Base-by-base conservation (phyloP, 768 basidiomycete genomes). In the Tulasnella sp. region DNA sequence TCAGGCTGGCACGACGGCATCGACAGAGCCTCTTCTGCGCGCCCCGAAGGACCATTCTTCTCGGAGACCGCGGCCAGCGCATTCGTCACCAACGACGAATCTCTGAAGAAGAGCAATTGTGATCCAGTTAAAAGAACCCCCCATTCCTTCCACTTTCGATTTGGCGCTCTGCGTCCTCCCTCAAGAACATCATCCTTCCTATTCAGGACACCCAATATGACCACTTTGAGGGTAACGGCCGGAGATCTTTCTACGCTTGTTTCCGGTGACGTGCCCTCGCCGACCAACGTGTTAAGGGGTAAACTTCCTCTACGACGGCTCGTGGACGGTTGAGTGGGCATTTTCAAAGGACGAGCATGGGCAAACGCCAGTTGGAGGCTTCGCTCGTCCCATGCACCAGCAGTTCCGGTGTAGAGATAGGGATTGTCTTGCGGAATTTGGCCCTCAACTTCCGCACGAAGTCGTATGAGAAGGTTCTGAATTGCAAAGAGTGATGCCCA, bases 71-170 rank as follows among this genome's bases (percentile, higher is more conserved):
- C 19, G n/a, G 51, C 10, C 17, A 52, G n/a, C n/a, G 19, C 7
- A 59, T 32, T n/a, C 23, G 29, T 30, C 2, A 78, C 78, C 81
- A 78, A 83, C 13, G 78, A 67, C 2, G 78, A 69, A 70, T 91
- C 88, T 27, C 86, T 85, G 73, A 92, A 93, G 69, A 98, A 86
- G 47, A 97, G 77, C 3, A 99, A 75, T 66, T 97, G 95, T 3
- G 91, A 93, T 24, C 83, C 85, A 3, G 92, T 93, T 58, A 99
- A 75, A 51, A 94, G 76, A 8, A 92, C 87, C 63, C 82, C 84
- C 78, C 85, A 94, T 10, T 80, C 72, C 66, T 79, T 84, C 96
- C 96, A 98, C 73, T 93, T 98, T 51, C 90, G 78, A 66, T 79
- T 85, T 48, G 74, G 72, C 0, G 84, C 75, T 65, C 84, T 90